Conservation (phyloP, 2,329 filamentous ascomycete species). For the Colletotrichum aenigma region DNA sequence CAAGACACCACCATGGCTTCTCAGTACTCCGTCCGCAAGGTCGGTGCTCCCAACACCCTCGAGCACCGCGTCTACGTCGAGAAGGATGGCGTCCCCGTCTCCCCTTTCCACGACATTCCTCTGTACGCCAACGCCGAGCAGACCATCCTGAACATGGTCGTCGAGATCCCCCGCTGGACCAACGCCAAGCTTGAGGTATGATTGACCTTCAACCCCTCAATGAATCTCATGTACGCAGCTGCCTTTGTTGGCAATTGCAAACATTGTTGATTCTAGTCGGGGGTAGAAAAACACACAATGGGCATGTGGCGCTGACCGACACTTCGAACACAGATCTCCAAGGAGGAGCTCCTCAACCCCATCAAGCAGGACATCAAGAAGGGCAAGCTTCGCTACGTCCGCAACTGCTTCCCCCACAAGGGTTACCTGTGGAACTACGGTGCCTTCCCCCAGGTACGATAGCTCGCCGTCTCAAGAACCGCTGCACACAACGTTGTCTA, state of each 20-base stretch:
- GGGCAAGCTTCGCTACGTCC: slow-evolving; percentile 98
- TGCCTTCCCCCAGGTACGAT: slow-evolving; percentile 90
- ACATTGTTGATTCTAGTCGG: neutral
- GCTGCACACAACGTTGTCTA: neutral
- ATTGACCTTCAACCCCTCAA: slow-evolving; percentile 24
- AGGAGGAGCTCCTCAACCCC: slow-evolving; percentile 97
- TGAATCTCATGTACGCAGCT: neutral
- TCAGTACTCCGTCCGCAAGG: slow-evolving; percentile 81
- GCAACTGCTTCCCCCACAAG: slow-evolving; percentile 99
- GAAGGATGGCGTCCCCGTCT: slow-evolving; percentile 93
- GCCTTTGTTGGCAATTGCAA: neutral
- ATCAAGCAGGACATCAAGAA: slow-evolving; percentile 99
- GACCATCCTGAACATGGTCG: slow-evolving; percentile 97
- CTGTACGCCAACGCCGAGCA: slow-evolving; percentile 97
- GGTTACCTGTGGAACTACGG: slow-evolving; percentile 99
- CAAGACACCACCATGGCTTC: slow-evolving; percentile 58
- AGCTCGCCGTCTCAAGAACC: neutral
- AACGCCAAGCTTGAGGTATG: slow-evolving; percentile 98
- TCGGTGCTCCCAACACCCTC: slow-evolving; percentile 88
- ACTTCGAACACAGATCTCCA: slow-evolving; percentile 76
- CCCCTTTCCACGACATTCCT: slow-evolving; percentile 97
- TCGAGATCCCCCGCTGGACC: slow-evolving; percentile 99
- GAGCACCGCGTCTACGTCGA: slow-evolving; percentile 98
- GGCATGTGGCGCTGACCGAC: slow-evolving; percentile 9
- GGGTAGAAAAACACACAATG: neutral